Base-by-base conservation (phyloP, 306 rosid genomes). In the Rubus idaeus region DNA sequence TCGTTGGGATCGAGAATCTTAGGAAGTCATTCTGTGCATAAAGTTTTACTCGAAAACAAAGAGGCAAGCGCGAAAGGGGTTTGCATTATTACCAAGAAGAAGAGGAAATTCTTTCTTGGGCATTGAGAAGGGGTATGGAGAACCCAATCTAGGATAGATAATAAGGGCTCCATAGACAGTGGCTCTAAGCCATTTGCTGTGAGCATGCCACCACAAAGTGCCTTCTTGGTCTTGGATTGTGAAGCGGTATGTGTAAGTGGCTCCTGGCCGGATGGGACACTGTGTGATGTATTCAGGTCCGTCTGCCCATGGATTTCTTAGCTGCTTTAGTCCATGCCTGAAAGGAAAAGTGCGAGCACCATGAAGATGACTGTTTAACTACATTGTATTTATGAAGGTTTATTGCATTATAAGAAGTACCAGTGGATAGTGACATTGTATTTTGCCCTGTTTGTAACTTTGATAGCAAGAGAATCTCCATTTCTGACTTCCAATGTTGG, bases 141-240 rank as follows among this genome's bases (percentile, higher is more conserved):
- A 87, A 56, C 91, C 91, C 86, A 87, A 47, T 81, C 5, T 89
- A 6, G 98, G 98, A 76, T 86, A 85, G 68, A 95, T 84, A 46
- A 90, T 90, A 77, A 95, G 83, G 73, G 93, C 89, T 76, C 98
- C 97, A 81, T 95, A 92, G 39, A 92, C 98, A 17, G 97, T 95
- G 46, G 96, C 98, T 88, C 97, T 85, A 35, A 95, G 87, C 87
- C 92, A 95, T 58, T 86, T 68, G 65, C 89, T 88, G 79, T 95
- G 98, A 79, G 97, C 98, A 81, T 95, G 98, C 98, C 98, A 95
- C 97, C 97, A 95, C 37, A 95, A 77, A 2, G 98, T 95, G 11
- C 98, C 98, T 74, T 92, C 96, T 65, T 90, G 98, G 71, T 89
- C 81, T 77, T 73, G 78, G 75, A 95, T 95, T 16, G 91, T 89